Base-by-base conservation (phyloP, 2,329 filamentous ascomycete species). In the Arthrobotrys iridis region DNA sequence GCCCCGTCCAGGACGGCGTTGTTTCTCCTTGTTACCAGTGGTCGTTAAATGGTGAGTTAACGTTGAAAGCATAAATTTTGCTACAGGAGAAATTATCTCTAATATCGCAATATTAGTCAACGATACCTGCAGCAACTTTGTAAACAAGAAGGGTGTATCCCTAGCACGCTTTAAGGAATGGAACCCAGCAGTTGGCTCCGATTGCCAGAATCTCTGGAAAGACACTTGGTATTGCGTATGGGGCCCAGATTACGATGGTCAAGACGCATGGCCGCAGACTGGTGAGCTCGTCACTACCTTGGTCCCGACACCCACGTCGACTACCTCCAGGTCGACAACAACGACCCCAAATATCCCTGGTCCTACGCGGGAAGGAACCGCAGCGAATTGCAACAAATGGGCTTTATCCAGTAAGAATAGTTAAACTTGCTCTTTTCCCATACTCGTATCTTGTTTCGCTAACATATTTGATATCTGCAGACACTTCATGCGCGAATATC, bases 121-220 rank as follows among this genome's bases (percentile, higher is more conserved):
- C 1, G 74, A 72, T 33, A 75, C 41, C 26, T 76, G 77, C 50
- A 37, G 33, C 35, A 41, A 50, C 22, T 60, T 77, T 15, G 46
- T 59, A 59, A 59, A 20, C 20, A 67, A 50, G 52, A 46, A 55
- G 8, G 41, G 72, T 41, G 5, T 71, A 57, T 62, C 66, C n/a
- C 55, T 71, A 55, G 55, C 55, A 18, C 66, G 57, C 35, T 71
- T 71, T 48, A 63, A 62, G 43, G 46, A 71, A 48, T 71, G 66
- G 66, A 71, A 71, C 33, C 66, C 66, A 62, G 66, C 66, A 43
- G 58, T 71, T 33, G 66, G 66, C 20, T 55, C 57, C 20, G 45
- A 71, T 71, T 71, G 66, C 33, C 33, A 62, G 22, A 57, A 57
- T 46, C 66, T 71, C 57, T 71, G 66, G 66, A 24, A 26, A 10